phyloP scores from a whole-genome alignment of 257 asterid species.

The Leonotis leonurus region DNA sequence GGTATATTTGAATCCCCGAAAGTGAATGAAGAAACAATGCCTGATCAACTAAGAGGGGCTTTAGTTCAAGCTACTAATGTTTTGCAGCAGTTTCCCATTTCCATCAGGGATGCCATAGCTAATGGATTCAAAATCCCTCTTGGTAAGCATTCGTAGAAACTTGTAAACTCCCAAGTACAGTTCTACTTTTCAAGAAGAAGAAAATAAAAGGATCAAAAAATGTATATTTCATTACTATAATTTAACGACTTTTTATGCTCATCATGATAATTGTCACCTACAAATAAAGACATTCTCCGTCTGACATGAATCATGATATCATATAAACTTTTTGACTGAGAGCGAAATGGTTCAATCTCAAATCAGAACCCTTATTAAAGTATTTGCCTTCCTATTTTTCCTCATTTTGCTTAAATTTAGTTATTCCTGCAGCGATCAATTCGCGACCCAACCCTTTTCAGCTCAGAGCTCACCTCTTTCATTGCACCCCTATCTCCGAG shows the following conservation, averaged over 20 bases:
- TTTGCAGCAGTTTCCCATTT: conserved; percentile 69
- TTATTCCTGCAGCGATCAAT: conserved; percentile 29
- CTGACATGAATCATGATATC: background rate
- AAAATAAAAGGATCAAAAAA: background rate
- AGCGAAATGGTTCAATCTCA: background rate
- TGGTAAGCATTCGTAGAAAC: conserved; percentile 37
- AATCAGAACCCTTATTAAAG: background rate
- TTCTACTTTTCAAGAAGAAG: background rate
- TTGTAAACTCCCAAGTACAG: background rate
- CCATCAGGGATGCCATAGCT: conserved; percentile 49
- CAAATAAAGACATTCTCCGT: background rate
- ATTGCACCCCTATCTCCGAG: conserved; percentile 61
- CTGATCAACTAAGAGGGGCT: conserved; percentile 69
- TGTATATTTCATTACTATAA: too few species aligned
- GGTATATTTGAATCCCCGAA: conserved; percentile 74
- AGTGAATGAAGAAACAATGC: conserved; percentile 66
- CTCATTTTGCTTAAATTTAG: background rate
- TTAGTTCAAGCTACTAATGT: conserved; percentile 57
- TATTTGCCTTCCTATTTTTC: background rate
- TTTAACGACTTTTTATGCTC: background rate
- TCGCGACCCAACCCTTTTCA: conserved; percentile 43
- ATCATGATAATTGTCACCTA: background rate
- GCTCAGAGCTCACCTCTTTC: conserved; percentile 43
- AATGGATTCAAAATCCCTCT: conserved; percentile 79
- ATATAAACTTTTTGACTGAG: background rate